Base-by-base conservation (phyloP, 2,329 filamentous ascomycete species). In the Diplodia mutila region DNA sequence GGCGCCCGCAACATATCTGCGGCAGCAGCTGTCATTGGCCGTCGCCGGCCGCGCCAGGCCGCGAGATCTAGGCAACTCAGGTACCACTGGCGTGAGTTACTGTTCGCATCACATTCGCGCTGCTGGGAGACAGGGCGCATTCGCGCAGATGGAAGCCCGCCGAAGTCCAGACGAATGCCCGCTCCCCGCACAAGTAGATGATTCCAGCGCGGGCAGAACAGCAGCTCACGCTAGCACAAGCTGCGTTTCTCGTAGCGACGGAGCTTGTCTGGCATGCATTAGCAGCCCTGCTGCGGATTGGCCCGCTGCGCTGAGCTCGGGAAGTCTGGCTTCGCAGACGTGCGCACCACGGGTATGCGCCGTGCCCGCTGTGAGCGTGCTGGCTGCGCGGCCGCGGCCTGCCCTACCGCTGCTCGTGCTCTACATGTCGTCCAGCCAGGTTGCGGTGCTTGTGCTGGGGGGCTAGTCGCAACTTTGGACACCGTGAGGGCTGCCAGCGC, bases 191-290 rank as follows among this genome's bases (percentile, higher is more conserved):
- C 16, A 49, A 61, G 46, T 49, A 61, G 37, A 37, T 46, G 55
- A 29, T 32, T 48, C 11, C 37, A 14, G 49, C 25, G 46, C 27
- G 25, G 48, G n/a, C 65, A 61, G 34, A 51, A 63, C 23, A 67
- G 48, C 46, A 61, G 49, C 64, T 52, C 55, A 54, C 53, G 61
- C 39, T 53, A 34, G 52, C 59, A 52, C 61, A 39, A 51, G 55
- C 64, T 69, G 67, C 42, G 67, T 69, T 67, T 66, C 67, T 69
- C 57, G 67, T 67, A 63, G 65, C 67, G 67, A 67, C 64, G 64
- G 65, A 69, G 64, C 65, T 63, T 69, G 67, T 63, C 64, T 67
- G 67, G 67, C 64, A 67, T 69, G 67, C 63, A 55, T 63, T 57
- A 59, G 65, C 54, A 52, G 65, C 54, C 29, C 51, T 59, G 27